phyloP scores from a whole-genome alignment of 306 rosid genomes.

The Dalbergia cultrata region DNA sequence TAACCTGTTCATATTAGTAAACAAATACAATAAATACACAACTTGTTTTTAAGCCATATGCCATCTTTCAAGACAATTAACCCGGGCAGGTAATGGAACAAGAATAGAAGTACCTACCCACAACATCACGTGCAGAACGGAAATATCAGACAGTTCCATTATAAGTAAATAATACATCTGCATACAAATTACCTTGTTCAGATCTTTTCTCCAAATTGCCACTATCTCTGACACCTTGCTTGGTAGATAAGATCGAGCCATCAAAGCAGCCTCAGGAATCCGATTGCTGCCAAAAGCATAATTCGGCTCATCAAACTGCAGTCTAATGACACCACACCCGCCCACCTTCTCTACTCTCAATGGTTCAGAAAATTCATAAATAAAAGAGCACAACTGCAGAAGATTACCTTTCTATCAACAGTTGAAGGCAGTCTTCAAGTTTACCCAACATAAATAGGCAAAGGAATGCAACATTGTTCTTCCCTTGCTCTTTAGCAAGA shows the following conservation, averaged over 20 bases:
- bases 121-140: slow-evolving; percentile 19
- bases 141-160: slow-evolving; percentile 22
- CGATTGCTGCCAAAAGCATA: slow-evolving; percentile 75
- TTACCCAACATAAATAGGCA: slow-evolving; percentile 96
- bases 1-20: slow-evolving; percentile 66
- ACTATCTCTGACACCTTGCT: slow-evolving; percentile 98
- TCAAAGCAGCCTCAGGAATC: slow-evolving; percentile 98
- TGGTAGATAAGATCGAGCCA: slow-evolving; percentile 99
- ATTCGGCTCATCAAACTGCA: slow-evolving; percentile 29
- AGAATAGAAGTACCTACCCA: slow-evolving; percentile 23
- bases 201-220: slow-evolving; percentile 96
- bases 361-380: slow-evolving; percentile 28
- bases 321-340: slow-evolving; percentile 18
- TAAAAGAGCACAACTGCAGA: not conserved
- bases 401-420: slow-evolving; percentile 89
- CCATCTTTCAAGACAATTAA: slow-evolving; percentile 20
- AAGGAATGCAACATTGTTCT: slow-evolving; percentile 97
- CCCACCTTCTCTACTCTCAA: not conserved
- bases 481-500: slow-evolving; percentile 98
- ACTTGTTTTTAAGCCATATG: slow-evolving; percentile 10
- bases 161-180: slow-evolving; percentile 9
- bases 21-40: slow-evolving; percentile 16
- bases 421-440: slow-evolving; percentile 96
- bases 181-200: slow-evolving; percentile 72
- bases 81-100: slow-evolving; percentile 14